These are phyloP conservation scores for Aspergillus piperis DNA, from an alignment of 2,329 filamentous ascomycete genomes.

Conservation along the genomic window DNA sequence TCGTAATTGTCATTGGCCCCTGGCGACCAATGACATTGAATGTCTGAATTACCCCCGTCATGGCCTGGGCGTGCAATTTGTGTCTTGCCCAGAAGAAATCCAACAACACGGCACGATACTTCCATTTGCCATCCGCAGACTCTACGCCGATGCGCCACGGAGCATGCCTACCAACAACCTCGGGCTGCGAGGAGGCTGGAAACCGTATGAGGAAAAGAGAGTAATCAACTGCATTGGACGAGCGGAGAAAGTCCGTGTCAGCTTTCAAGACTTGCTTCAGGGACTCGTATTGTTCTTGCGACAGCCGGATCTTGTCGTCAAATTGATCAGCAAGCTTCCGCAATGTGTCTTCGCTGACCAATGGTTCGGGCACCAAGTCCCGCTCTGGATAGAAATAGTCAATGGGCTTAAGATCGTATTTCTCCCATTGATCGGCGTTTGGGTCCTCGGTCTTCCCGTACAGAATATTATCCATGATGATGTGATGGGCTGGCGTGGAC, in stretches of 20 bases:
- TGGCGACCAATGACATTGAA: conserved; percentile 65
- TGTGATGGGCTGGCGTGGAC: conserved; percentile 67
- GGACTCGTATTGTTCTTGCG: conserved; percentile 55
- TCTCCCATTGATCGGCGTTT: conserved; percentile 61
- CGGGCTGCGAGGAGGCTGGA: conserved; percentile 41
- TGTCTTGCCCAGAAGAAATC: conserved; percentile 82
- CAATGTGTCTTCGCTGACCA: conserved; percentile 66
- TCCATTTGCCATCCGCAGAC: conserved; percentile 64
- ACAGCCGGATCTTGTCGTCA: conserved; percentile 64
- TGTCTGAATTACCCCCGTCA: conserved; percentile 65
- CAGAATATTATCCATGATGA: conserved; percentile 76
- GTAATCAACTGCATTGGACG: conserved; percentile 71
- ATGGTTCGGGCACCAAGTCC: conserved; percentile 64
- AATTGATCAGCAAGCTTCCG: conserved; percentile 68
- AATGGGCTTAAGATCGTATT: conserved; percentile 72
- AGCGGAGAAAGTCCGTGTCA: conserved; percentile 65
- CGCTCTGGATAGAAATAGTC: conserved; percentile 76
- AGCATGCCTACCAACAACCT: conserved; percentile 34
- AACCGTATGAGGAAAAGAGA: conserved; percentile 70
- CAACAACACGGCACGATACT: conserved; percentile 67
- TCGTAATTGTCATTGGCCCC: conserved; percentile 75
- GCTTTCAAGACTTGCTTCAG: conserved; percentile 58
- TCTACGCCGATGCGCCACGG: conserved; percentile 64
- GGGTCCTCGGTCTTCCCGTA: conserved; percentile 57
- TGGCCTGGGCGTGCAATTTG: conserved; percentile 63